These are phyloP conservation scores for Calcarisporium arbuscula DNA, from an alignment of 2,329 filamentous ascomycete genomes.

Conservation along the genomic window DNA sequence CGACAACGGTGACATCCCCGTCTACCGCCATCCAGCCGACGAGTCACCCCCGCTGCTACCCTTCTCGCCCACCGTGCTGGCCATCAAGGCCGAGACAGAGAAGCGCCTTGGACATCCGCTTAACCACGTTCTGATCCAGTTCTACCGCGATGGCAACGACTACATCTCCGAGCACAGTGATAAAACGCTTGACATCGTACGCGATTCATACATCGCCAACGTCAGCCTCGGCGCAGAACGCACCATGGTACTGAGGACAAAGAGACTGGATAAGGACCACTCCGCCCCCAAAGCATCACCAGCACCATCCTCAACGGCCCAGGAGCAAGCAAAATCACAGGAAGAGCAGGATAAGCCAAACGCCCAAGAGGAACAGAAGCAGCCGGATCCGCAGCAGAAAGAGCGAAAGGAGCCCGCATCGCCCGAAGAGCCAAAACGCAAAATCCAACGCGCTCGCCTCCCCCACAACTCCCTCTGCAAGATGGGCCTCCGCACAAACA, in stretches of 20 bases:
- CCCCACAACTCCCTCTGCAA: conserved; percentile 86
- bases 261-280: conserved; percentile 49
- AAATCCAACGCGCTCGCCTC: conserved; percentile 62
- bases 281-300: too few relatives aligned
- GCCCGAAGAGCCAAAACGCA: conserved; percentile 33
- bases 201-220: conserved; percentile 80
- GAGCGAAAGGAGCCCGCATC: conserved; percentile 6
- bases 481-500: conserved; percentile 76
- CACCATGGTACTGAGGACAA: conserved; percentile 83
- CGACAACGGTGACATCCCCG: conserved; percentile 66
- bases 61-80: conserved; percentile 68
- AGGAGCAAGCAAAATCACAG: conserved; percentile 1
- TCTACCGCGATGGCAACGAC: conserved; percentile 83
- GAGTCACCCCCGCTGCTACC: conserved; percentile 70
- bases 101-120: conserved; percentile 67
- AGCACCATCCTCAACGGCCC: too few relatives aligned
- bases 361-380: background rate
- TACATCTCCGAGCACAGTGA: conserved; percentile 96
- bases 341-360: too few relatives aligned
- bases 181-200: conserved; percentile 87
- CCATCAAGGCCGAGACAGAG: conserved; percentile 64
- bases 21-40: conserved; percentile 94
- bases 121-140: conserved; percentile 89
- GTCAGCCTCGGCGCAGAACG: conserved; percentile 88
- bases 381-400: background rate